Evolutionary conservation across 1,284 basidiomycete species (phyloP).

Genomic region (Athelia sp.): DNA sequence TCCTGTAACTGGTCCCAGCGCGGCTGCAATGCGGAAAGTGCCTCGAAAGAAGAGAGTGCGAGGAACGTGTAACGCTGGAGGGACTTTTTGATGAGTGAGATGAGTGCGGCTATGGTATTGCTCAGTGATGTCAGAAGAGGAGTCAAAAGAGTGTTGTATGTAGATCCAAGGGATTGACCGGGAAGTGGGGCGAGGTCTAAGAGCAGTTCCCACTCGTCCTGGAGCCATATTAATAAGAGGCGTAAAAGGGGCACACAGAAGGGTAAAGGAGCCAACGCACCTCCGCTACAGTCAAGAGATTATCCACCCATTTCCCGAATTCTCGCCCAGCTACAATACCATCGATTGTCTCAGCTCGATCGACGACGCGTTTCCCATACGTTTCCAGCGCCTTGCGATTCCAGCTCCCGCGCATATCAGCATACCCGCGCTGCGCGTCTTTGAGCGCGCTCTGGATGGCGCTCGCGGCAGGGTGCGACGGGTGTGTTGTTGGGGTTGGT

Average conservation of each 20-base stretch:
- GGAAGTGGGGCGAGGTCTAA: conserved; percentile 54
- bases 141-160: conserved; percentile 55
- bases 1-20: conserved; percentile 65
- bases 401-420: conserved; percentile 80
- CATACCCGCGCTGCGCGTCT: conserved; percentile 76
- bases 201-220: conserved; percentile 63
- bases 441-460: conserved; percentile 58
- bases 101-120: conserved; percentile 55
- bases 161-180: conserved; percentile 41
- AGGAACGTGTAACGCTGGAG: conserved; percentile 83
- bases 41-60: conserved; percentile 63
- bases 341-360: conserved; percentile 33
- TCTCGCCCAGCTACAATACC: conserved; percentile 33
- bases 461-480: conserved; percentile 68
- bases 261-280: conserved; percentile 14
- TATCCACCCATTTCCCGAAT: conserved; percentile 33
- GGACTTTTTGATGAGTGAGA: conserved; percentile 70
- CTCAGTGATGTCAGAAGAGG: conserved; percentile 63
- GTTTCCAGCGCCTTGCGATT: conserved; percentile 64
- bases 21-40: conserved; percentile 46
- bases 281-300: conserved; percentile 32
- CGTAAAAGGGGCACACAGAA: background rate
- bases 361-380: conserved; percentile 49
- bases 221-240: background rate
- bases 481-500: conserved; percentile 70